Conservation (phyloP, 176 grass and related monocot genomes). For the Phoenix roebelenii region DNA sequence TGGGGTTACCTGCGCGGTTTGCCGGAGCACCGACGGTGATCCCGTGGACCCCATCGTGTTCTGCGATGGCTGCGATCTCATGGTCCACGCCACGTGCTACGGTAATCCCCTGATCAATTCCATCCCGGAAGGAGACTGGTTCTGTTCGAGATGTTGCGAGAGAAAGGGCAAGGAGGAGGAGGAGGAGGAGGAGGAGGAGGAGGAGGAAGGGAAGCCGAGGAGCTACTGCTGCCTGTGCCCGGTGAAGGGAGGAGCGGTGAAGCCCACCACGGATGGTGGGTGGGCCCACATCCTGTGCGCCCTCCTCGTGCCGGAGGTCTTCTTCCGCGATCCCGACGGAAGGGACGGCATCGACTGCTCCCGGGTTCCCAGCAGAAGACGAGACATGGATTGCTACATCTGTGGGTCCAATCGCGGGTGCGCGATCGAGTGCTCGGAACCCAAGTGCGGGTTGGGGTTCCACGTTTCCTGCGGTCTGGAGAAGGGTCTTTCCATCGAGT, state of each 20-base stretch:
- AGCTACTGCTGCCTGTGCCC: slow-evolving; percentile 65
- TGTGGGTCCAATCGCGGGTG: slow-evolving; percentile 51
- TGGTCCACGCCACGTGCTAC: slow-evolving; percentile 86
- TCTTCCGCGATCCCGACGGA: slow-evolving; percentile 65
- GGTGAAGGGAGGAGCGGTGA: slow-evolving; percentile 48
- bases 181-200: slow-evolving; percentile 8
- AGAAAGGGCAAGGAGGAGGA: slow-evolving; percentile 15
- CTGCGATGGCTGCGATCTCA: slow-evolving; percentile 89
- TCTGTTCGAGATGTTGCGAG: slow-evolving; percentile 45
- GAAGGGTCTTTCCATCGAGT: slow-evolving; percentile 56
- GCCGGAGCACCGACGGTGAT: slow-evolving; percentile 80
- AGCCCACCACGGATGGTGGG: slow-evolving; percentile 45
- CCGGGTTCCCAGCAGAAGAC: slow-evolving; percentile 37
- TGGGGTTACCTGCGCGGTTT: slow-evolving; percentile 61
- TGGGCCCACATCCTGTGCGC: slow-evolving; percentile 87
- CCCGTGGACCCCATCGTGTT: slow-evolving; percentile 86
- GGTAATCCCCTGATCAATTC: slow-evolving; percentile 51
- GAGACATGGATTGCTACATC: slow-evolving; percentile 53
- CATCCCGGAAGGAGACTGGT: slow-evolving; percentile 90
- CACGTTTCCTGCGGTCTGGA: slow-evolving; percentile 77
- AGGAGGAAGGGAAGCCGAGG: slow-evolving; percentile 1
- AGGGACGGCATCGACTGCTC: slow-evolving; percentile 80
- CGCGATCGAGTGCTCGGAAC: slow-evolving; percentile 71
- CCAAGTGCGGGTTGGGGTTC: slow-evolving; percentile 62
- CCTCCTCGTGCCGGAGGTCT: slow-evolving; percentile 87